Evolutionary conservation across 345 rosid genomes (phyloP).

Genomic region (Anastatica hierochuntica): DNA sequence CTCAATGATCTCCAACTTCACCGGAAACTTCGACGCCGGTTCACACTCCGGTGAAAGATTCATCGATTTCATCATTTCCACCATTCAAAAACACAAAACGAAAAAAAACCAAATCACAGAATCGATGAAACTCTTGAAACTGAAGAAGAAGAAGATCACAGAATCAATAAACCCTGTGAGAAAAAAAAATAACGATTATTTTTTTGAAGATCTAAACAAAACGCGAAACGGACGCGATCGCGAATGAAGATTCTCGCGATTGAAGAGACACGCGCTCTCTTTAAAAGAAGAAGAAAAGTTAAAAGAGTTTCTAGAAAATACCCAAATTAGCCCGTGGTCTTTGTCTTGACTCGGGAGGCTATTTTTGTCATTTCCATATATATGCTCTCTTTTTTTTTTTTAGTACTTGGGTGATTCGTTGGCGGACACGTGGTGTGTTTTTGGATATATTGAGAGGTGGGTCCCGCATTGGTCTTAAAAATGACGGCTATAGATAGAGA

Average conservation of each 20-base stretch:
- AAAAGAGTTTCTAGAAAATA: neutral
- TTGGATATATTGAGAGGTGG: neutral
- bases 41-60: slow-evolving; percentile 17
- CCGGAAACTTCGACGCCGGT: slow-evolving; percentile 42
- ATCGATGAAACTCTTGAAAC: neutral
- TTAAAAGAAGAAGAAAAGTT: neutral
- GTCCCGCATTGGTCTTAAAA: slow-evolving; percentile 2
- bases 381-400: neutral
- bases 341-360: slow-evolving; percentile 9
- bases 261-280: too few species aligned
- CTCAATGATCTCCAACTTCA: slow-evolving; percentile 73
- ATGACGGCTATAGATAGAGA: slow-evolving; percentile 22
- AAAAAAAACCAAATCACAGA: neutral
- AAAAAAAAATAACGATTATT: too few species aligned
- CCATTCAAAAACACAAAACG: slow-evolving; percentile 31
- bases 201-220: slow-evolving; percentile 14
- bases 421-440: neutral
- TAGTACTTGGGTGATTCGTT: slow-evolving; percentile 12
- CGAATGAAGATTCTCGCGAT: too few species aligned
- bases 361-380: neutral
- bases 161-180: neutral
- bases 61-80: slow-evolving; percentile 63
- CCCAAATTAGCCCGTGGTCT: neutral
- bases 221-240: too few species aligned
- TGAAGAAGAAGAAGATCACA: neutral